Conservation (phyloP, 129 eudicot species). For the Saposhnikovia divaricata region DNA sequence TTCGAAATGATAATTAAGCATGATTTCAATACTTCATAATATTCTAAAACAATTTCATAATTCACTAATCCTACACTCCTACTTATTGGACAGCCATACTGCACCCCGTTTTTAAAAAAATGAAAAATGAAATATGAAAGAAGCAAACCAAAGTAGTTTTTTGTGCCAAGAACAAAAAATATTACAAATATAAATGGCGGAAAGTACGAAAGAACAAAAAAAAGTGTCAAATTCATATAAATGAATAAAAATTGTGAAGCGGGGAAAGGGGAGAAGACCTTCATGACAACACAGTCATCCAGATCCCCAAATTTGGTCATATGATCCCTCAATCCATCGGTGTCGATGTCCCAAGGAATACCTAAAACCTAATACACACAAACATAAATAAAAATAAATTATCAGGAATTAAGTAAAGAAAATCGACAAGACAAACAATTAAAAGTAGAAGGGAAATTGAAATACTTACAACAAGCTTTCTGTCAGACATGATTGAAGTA, state of each 20-base stretch:
- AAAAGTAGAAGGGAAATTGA: neutral
- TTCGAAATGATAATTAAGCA: neutral
- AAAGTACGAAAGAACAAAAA: neutral
- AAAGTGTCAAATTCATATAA: neutral
- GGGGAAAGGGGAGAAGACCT: conserved; percentile 37
- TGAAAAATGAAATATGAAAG: no score
- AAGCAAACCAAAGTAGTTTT: no score
- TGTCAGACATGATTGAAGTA: conserved; percentile 44
- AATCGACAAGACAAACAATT: neutral
- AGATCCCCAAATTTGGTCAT: conserved; percentile 87
- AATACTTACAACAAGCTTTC: conserved; percentile 75
- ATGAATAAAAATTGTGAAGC: no score
- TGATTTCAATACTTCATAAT: no score
- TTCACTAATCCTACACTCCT: no score
- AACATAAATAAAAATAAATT: neutral
- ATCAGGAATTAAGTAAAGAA: neutral
- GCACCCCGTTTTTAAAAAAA: no score
- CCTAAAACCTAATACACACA: conserved; percentile 67
- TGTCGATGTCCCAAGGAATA: conserved; percentile 90
- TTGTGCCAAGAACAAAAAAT: neutral
- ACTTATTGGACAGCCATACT: no score
- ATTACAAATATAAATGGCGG: neutral
- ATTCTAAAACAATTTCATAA: no score
- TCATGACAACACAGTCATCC: conserved; percentile 98
- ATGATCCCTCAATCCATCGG: conserved; percentile 83